Conservation (phyloP, 768 basidiomycete genomes). For the Amanita inopinata region DNA sequence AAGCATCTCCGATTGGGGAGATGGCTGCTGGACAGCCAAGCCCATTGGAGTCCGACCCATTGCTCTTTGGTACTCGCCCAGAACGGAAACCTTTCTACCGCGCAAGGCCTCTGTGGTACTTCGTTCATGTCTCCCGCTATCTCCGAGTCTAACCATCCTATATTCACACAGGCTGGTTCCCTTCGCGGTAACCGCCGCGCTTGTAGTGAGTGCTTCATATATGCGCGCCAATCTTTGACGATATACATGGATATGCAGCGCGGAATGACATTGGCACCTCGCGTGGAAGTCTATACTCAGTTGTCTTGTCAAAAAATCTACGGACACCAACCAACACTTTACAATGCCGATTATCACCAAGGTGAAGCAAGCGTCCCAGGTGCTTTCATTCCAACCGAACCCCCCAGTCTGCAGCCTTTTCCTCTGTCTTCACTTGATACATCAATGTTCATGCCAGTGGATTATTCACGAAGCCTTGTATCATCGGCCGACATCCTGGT, state of each 20-base stretch:
- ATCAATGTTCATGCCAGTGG: slow-evolving; percentile 2
- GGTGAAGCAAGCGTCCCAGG: background rate
- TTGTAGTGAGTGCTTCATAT: slow-evolving; percentile 42
- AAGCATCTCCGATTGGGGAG: background rate
- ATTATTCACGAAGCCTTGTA: slow-evolving; percentile 9
- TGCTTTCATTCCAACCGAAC: slow-evolving; percentile 2
- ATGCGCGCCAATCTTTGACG: slow-evolving; percentile 4
- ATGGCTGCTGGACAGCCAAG: slow-evolving; percentile 6
- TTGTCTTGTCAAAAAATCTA: slow-evolving; percentile 57
- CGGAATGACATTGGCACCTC: slow-evolving; percentile 75
- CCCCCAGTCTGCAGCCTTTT: slow-evolving; percentile 1
- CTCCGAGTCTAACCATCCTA: slow-evolving; percentile 10
- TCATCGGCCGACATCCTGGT: slow-evolving; percentile 8
- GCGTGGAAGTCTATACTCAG: slow-evolving; percentile 74
- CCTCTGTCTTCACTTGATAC: background rate
- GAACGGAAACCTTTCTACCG: slow-evolving; percentile 42
- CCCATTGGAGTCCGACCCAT: slow-evolving; percentile 17
- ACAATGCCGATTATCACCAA: slow-evolving; percentile 7
- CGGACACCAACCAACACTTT: slow-evolving; percentile 29
- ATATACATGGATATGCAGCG: slow-evolving; percentile 36
- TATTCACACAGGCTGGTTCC: slow-evolving; percentile 58
- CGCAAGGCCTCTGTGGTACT: slow-evolving; percentile 41
- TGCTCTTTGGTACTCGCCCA: slow-evolving; percentile 9
- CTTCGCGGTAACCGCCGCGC: slow-evolving; percentile 55
- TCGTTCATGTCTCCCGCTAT: slow-evolving; percentile 2